Base-by-base conservation (phyloP, 2,329 filamentous ascomycete species). In the Aspergillus puulaauensis region DNA sequence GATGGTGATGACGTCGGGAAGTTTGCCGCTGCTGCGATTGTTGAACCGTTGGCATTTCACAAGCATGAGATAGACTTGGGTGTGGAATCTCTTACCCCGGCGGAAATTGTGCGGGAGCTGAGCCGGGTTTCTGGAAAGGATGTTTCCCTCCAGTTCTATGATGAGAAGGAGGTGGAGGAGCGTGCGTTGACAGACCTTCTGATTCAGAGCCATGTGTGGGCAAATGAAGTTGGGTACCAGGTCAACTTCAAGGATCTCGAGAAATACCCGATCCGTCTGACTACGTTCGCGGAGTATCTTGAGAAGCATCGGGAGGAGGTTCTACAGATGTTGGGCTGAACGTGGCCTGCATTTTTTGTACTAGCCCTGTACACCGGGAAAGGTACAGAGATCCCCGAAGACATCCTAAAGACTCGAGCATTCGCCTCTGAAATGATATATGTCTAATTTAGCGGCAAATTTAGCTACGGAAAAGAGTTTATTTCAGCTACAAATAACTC, bases 201-300 rank as follows among this genome's bases (percentile, higher is more conserved):
- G 27, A 14, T 59, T 41, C 12, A 15, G 2, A 23, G 41, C 12
- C 52, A 59, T 7, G 27, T 59, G 41, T 59, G 56, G 56, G 14
- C 49, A 2, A 57, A 52, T 31, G 55, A 57, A n/a, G 49, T 57
- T 27, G 55, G 55, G n/a, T 56, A 53, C 39, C 50, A 49, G 12
- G 43, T 54, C 17, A 37, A 58, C n/a, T 50, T 52, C n/a, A 21
- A 31, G 15, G 31, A 40, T 11, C 15, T 52, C 14, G 3, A 40
- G 24, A 52, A 47, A 23, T 52, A 52, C 17, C 23, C 41, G 6
- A 57, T n/a, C 17, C 39, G 33, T 1, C 12, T 52, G 50, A 52
- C 50, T 15, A 43, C 19, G 2, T 52, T 52, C 27, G n/a, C 37
- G 6, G 23, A 52, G 17, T 52, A 52, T 24, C 50, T 52, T 52